These are phyloP conservation scores for Margaritispora aquatica DNA, from an alignment of 495 filamentous ascomycete genomes.

Conservation along the genomic window DNA sequence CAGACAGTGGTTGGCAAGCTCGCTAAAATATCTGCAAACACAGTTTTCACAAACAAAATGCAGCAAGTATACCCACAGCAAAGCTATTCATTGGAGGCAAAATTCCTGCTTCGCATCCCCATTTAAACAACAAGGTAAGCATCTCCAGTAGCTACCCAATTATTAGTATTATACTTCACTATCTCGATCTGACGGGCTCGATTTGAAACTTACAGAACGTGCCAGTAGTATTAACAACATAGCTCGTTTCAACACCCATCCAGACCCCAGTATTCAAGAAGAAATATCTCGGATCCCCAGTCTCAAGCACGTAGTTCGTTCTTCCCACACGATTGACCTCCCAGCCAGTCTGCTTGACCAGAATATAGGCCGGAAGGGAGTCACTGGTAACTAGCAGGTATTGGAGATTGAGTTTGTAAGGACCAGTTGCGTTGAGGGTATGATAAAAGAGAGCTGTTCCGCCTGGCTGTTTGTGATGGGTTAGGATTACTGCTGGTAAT, in stretches of 20 bases:
- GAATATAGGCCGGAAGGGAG: neutral
- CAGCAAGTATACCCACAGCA: no score
- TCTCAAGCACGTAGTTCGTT: neutral
- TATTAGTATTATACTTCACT: neutral
- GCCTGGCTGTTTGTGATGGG: neutral
- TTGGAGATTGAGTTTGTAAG: neutral
- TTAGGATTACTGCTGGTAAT: no score
- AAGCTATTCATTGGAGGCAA: no score
- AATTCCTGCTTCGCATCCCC: no score
- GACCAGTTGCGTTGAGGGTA: neutral
- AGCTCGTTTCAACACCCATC: neutral
- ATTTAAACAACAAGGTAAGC: neutral
- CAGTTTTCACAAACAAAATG: no score
- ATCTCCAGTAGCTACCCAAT: neutral
- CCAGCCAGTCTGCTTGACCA: conserved; percentile 2
- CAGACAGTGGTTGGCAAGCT: no score
- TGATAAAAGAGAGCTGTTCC: neutral
- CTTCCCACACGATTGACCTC: neutral
- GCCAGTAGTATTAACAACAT: neutral
- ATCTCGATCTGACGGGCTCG: no score
- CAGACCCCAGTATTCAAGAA: neutral
- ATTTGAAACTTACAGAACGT: conserved; percentile 4
- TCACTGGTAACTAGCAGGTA: neutral
- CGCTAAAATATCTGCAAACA: no score
- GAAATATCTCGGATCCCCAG: neutral